Conservation (phyloP, 306 rosid species). For the Macrotyloma uniflorum region DNA sequence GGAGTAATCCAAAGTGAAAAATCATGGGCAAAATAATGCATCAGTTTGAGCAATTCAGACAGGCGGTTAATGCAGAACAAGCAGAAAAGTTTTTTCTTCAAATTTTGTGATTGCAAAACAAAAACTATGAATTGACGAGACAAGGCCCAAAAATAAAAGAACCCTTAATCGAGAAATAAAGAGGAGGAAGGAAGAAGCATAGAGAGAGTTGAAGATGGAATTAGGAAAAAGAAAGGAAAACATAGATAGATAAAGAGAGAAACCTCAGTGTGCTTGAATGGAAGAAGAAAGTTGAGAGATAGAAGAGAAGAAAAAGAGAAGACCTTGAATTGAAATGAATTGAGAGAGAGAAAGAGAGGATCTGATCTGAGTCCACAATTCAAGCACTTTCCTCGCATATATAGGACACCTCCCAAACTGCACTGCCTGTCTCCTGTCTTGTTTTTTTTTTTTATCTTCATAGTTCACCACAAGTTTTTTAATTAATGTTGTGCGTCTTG, state of each 20-base stretch:
- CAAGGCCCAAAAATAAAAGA: background rate
- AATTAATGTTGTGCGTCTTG: no score
- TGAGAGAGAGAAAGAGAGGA: background rate
- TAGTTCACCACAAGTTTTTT: background rate
- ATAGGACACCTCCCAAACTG: constrained; percentile 4
- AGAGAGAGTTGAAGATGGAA: background rate
- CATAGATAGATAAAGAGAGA: background rate
- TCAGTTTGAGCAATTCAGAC: constrained; percentile 1
- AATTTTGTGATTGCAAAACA: background rate
- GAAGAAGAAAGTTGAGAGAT: background rate
- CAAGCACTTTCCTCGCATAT: background rate
- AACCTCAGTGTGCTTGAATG: background rate
- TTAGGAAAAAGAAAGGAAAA: background rate
- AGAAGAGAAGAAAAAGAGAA: background rate
- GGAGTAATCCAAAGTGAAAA: background rate
- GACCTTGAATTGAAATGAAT: background rate
- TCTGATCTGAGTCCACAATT: constrained; percentile 27
- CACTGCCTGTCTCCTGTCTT: background rate
- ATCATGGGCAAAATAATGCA: background rate
- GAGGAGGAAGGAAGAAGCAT: background rate
- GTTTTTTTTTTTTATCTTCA: background rate
- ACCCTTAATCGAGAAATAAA: background rate
- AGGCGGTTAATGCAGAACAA: background rate
- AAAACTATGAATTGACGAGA: background rate
- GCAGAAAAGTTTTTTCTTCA: background rate